Percentiles rank a stretch among this genome's conserved stretches.
These are phyloP conservation scores for Bassia scoparia DNA, from an alignment of 148 eudicot genomes.

Conservation along the genomic window DNA sequence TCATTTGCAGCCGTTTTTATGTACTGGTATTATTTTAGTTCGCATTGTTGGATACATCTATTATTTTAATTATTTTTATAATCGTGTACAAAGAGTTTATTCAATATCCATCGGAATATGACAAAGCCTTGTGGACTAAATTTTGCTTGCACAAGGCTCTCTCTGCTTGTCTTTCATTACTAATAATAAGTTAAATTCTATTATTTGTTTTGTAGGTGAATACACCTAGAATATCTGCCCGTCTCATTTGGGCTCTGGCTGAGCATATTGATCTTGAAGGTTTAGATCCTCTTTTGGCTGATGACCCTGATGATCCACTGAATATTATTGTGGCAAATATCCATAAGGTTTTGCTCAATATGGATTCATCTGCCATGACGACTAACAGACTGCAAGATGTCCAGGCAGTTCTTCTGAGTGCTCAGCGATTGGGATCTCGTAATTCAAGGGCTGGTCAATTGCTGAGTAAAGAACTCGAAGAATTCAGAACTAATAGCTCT, in stretches of 20 bases:
- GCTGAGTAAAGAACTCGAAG: constrained; percentile 89
- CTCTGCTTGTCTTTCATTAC: neutral
- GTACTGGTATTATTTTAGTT: neutral
- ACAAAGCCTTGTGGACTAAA: neutral
- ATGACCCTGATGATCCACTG: constrained; percentile 91
- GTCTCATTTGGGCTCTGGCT: constrained; percentile 84
- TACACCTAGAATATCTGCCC: constrained; percentile 82
- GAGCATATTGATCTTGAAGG: constrained; percentile 97
- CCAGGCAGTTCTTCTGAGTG: constrained; percentile 87
- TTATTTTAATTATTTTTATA: too few relatives aligned
- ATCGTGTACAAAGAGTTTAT: too few relatives aligned
- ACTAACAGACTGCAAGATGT: constrained; percentile 95
- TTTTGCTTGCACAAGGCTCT: neutral
- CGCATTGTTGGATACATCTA: too few relatives aligned
- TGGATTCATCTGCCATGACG: constrained; percentile 67
- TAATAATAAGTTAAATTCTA: neutral
- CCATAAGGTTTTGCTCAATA: constrained; percentile 79
- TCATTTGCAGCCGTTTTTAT: neutral
- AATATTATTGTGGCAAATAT: constrained; percentile 79
- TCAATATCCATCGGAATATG: too few relatives aligned
- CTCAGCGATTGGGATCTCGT: constrained; percentile 87
- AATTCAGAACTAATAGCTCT: constrained; percentile 60
- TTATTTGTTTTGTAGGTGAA: constrained; percentile 56
- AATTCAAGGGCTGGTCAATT: constrained; percentile 94
- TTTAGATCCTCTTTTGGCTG: constrained; percentile 88